A percentile compares a stretch with the other conserved stretches of the same genome.
Conservation (phyloP, 176 grass and related monocot genomes). For the Chrysopogon serrulatus region DNA sequence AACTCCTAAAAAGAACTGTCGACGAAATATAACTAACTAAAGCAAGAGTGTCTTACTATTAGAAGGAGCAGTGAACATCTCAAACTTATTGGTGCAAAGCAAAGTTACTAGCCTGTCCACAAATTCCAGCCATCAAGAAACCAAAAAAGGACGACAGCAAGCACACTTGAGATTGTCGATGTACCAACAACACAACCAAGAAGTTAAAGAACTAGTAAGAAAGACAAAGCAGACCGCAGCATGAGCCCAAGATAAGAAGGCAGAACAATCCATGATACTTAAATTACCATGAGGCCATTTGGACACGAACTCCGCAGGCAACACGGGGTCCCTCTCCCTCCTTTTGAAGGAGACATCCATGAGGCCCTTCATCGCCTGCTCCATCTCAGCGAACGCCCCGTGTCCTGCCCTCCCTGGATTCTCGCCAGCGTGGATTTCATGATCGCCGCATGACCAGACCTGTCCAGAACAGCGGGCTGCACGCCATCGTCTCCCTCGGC, state of each 20-base stretch:
- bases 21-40: not conserved
- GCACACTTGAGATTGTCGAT: not conserved
- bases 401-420: not conserved
- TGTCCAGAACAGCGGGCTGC: not conserved
- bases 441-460: not conserved
- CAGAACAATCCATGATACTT: not conserved
- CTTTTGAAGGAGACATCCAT: not conserved
- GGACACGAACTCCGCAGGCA: not conserved
- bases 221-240: not conserved
- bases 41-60: not conserved
- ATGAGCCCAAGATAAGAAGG: not conserved
- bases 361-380: slow-evolving; percentile 5
- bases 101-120: not conserved
- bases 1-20: not conserved
- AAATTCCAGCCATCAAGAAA: not conserved
- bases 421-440: not conserved
- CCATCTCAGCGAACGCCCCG: not conserved
- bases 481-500: not conserved
- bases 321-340: not conserved
- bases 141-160: not conserved
- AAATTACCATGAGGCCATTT: not conserved
- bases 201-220: not conserved
- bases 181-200: not conserved
- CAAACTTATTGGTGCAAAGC: not conserved
- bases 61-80: not conserved